Evolutionary conservation across 2,329 filamentous ascomycete genomes (phyloP).

Genomic region (Fusarium globosum): DNA sequence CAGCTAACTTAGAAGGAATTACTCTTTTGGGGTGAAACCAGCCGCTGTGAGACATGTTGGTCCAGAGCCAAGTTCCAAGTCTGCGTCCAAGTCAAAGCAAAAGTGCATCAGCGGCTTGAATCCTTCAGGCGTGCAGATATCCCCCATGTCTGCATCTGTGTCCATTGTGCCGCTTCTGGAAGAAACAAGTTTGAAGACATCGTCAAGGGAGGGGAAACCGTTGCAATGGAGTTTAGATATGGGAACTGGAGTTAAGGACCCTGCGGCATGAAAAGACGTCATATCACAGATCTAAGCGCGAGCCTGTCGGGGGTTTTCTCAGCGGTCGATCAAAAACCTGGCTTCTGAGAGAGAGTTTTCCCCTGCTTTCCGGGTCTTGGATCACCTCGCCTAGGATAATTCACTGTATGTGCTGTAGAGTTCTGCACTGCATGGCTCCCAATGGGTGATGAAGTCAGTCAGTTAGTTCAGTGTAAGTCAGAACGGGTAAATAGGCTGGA

Average conservation of each 20-base stretch:
- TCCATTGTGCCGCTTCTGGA: neutral
- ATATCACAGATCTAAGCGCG: slow-evolving; percentile 21
- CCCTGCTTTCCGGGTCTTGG: slow-evolving; percentile 14
- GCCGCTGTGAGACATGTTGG: slow-evolving; percentile 11
- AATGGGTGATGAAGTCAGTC: neutral
- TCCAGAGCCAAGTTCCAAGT: neutral
- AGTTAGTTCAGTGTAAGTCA: neutral
- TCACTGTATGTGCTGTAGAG: neutral
- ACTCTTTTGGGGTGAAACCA: slow-evolving; percentile 14
- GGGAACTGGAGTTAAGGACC: slow-evolving; percentile 20
- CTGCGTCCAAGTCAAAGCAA: neutral
- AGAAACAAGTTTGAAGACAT: neutral
- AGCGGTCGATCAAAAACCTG: neutral
- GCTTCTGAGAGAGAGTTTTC: neutral
- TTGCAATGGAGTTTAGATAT: slow-evolving; percentile 30
- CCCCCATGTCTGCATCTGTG: neutral
- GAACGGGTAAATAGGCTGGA: slow-evolving; percentile 9
- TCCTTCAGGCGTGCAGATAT: neutral
- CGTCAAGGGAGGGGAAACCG: neutral
- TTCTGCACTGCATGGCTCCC: slow-evolving; percentile 17
- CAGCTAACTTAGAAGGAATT: neutral
- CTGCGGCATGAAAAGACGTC: slow-evolving; percentile 24
- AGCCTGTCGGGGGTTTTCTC: slow-evolving; percentile 23
- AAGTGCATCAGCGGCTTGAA: slow-evolving; percentile 26
- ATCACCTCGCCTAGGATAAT: neutral